Base-by-base conservation (phyloP, 192 early-diverging fungal species). In the Coemansia interrupta region DNA sequence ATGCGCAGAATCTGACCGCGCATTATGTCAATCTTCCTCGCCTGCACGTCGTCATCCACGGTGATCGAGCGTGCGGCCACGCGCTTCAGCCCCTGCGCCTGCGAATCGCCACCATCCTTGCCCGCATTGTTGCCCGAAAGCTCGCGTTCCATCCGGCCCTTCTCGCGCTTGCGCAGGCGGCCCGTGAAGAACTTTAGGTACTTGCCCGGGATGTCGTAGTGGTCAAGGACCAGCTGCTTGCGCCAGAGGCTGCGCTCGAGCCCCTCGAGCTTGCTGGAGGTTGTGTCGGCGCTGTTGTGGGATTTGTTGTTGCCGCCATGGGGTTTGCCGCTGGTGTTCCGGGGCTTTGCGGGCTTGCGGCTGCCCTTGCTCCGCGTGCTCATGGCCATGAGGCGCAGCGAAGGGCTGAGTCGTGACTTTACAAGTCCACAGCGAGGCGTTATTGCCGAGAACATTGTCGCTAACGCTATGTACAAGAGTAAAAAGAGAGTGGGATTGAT, bases 101-200 rank as follows among this genome's bases (percentile, higher is more conserved):
- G 44, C 20, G 56, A 23, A 20, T 44, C 22, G 40, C 52, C 44
- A 46, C 52, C 44, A 7, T 15, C 29, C 1, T 30, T 20, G n/a
- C 48, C 44, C 10, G 11, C 29, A 2, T 24, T 15, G n/a, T 4
- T 20, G n/a, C 22, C 20, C 45, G 63, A 52, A 14, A 78, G 48
- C 51, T 66, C 44, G 15, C 61, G 58, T n/a, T 78, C 58, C 46
- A 58, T 45, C 18, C 66, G 64, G 14, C 26, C 44, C 38, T 41
- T 13, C 46, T 78, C 75, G 59, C 75, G 75, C 52, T 78, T 78
- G 63, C 75, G 75, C 54, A 78, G 45, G 4, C 66, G 61, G 10
- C 75, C 75, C 11, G 70, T 78, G 53, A 78, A 68, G 70, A 28
- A 72, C 51, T 72, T 78, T 62, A 63, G 64, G 65, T 56, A 72